Conservation (phyloP, 2,329 filamentous ascomycete species). For the Colletotrichum eremochloae region DNA sequence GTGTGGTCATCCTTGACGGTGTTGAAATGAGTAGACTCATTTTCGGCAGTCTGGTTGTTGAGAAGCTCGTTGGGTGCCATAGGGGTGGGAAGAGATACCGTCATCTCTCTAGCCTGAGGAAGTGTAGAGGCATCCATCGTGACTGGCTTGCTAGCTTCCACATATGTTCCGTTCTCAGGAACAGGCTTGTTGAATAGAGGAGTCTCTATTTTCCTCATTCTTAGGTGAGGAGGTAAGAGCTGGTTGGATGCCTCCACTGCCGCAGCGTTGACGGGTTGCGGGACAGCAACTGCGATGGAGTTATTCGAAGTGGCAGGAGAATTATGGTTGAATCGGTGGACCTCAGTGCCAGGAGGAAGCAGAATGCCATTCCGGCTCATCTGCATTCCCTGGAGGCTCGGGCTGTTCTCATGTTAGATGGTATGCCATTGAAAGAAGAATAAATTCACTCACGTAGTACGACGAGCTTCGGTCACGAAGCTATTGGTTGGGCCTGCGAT, state of each 20-base stretch:
- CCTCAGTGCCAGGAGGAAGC: slow-evolving; percentile 10
- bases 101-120: neutral
- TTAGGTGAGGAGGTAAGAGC: slow-evolving; percentile 20
- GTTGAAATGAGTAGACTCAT: no score
- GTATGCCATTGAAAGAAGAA: neutral
- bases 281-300: no score
- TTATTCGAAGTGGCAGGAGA: neutral
- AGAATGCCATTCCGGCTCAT: slow-evolving; percentile 27
- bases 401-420: neutral
- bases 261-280: neutral
- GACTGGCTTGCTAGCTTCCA: neutral
- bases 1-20: neutral
- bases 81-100: neutral
- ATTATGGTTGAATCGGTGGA: slow-evolving; percentile 3
- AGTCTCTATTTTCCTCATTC: neutral
- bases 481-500: neutral
- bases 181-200: neutral
- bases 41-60: neutral
- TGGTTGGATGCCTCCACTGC: neutral
- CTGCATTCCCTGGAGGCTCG: slow-evolving; percentile 8
- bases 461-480: neutral
- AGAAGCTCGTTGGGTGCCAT: neutral
- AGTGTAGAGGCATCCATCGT: no score
- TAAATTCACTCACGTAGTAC: slow-evolving; percentile 4
- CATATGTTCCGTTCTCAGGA: neutral